Percentiles rank a stretch among this genome's conserved stretches.
Evolutionary conservation across 495 filamentous ascomycete species (phyloP).

Genomic region (Lasiosphaeria hispida): DNA sequence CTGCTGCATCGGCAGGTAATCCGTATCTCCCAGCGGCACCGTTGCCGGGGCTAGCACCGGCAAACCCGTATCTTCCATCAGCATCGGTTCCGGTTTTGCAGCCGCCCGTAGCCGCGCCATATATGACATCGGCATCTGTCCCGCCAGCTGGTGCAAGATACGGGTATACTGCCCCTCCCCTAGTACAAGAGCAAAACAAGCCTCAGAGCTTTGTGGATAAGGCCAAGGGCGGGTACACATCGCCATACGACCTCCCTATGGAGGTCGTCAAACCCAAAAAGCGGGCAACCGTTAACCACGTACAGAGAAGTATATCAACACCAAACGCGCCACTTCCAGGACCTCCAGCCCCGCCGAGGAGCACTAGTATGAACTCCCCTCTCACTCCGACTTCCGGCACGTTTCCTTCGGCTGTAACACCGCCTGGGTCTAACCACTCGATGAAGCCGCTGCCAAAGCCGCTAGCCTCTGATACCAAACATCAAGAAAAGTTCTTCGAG

Average conservation of each 20-base stretch:
- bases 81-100: slow-evolving; percentile 23
- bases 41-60: slow-evolving; percentile 27
- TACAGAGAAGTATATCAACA: slow-evolving; percentile 29
- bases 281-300: slow-evolving; percentile 47
- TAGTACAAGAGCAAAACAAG: slow-evolving; percentile 47
- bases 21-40: slow-evolving; percentile 26
- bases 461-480: slow-evolving; percentile 32
- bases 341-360: slow-evolving; percentile 52
- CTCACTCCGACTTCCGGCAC: slow-evolving; percentile 33
- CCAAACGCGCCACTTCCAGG: slow-evolving; percentile 44
- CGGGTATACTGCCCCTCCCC: slow-evolving; percentile 41
- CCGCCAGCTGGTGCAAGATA: slow-evolving; percentile 44
- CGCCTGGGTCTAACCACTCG: slow-evolving; percentile 32
- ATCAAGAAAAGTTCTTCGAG: slow-evolving; percentile 72
- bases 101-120: slow-evolving; percentile 31
- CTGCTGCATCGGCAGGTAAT: slow-evolving; percentile 10
- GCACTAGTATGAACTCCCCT: slow-evolving; percentile 55
- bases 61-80: slow-evolving; percentile 36
- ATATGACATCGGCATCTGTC: slow-evolving; percentile 34
- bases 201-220: slow-evolving; percentile 84
- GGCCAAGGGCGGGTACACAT: slow-evolving; percentile 84
- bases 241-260: slow-evolving; percentile 92
- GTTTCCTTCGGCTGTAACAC: slow-evolving; percentile 34
- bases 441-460: slow-evolving; percentile 25
- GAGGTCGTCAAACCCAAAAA: slow-evolving; percentile 72